Evolutionary conservation across 192 early-diverging fungal genomes (phyloP).

Genomic region (Gaertneriomyces sp.): DNA sequence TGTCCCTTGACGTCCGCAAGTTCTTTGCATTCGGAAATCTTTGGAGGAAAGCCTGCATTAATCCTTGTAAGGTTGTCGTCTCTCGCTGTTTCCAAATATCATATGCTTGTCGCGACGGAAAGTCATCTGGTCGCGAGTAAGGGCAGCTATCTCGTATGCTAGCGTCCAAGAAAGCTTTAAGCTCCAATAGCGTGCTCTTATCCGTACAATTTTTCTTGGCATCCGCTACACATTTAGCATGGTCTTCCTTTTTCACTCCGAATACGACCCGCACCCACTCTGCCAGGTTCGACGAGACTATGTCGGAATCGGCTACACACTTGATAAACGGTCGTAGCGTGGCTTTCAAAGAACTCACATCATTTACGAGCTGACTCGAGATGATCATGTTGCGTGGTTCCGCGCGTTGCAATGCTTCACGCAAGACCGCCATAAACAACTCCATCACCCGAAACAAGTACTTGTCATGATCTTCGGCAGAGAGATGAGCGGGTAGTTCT

Average conservation of each 20-base stretch:
- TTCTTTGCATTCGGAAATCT: constrained; percentile 32
- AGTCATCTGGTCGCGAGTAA: constrained; percentile 34
- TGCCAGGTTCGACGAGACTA: constrained; percentile 10
- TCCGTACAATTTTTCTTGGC: constrained; percentile 22
- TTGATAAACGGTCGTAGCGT: constrained; percentile 15
- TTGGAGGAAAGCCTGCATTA: constrained; percentile 39
- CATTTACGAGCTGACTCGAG: constrained; percentile 24
- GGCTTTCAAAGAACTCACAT: constrained; percentile 20
- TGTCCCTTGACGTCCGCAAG: background rate
- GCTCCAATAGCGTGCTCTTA: constrained; percentile 17
- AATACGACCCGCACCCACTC: constrained; percentile 38
- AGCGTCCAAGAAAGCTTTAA: constrained; percentile 24
- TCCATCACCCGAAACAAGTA: constrained; percentile 22
- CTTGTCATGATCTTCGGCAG: constrained; percentile 24
- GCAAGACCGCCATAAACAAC: constrained; percentile 27
- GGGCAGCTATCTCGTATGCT: constrained; percentile 20
- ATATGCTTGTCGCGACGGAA: constrained; percentile 45
- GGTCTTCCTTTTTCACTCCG: constrained; percentile 32
- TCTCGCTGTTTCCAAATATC: constrained; percentile 56
- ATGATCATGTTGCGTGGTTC: constrained; percentile 26
- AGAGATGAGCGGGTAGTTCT: constrained; percentile 15
- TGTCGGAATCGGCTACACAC: constrained; percentile 7
- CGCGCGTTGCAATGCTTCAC: constrained; percentile 30
- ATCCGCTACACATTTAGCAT: constrained; percentile 9
- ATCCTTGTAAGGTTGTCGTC: constrained; percentile 45